phyloP scores from a whole-genome alignment of 805 yeast genomes.

The Lachancea thermotolerans region DNA sequence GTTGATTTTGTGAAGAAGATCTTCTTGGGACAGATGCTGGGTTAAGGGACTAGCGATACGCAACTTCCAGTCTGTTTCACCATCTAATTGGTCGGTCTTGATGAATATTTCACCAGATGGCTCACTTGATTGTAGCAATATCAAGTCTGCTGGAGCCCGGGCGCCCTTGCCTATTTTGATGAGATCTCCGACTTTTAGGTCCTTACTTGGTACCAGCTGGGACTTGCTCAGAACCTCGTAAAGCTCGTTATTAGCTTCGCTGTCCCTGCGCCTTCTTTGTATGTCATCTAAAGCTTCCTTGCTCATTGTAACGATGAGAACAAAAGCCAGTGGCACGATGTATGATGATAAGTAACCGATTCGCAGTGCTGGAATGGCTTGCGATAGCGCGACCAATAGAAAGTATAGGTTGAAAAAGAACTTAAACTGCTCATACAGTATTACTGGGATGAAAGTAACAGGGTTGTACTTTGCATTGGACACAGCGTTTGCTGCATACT shows the following conservation, averaged over 20 bases:
- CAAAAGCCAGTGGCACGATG: conserved; percentile 91
- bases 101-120: conserved; percentile 81
- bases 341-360: conserved; percentile 92
- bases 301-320: conserved; percentile 83
- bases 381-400: conserved; percentile 87
- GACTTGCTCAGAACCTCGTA: conserved; percentile 60
- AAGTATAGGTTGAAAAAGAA: conserved; percentile 93
- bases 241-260: conserved; percentile 76
- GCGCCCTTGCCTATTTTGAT: conserved; percentile 71
- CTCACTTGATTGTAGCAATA: conserved; percentile 78
- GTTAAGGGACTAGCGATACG: conserved; percentile 71
- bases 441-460: conserved; percentile 77
- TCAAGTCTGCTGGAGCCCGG: conserved; percentile 90
- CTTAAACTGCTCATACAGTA: conserved; percentile 92
- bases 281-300: conserved; percentile 95
- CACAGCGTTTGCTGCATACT: conserved; percentile 64
- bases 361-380: conserved; percentile 78
- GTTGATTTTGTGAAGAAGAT: conserved; percentile 42
- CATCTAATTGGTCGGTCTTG: conserved; percentile 96
- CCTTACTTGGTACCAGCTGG: conserved; percentile 45
- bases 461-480: conserved; percentile 94
- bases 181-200: conserved; percentile 79
- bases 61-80: conserved; percentile 98
- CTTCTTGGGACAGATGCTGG: conserved; percentile 50
- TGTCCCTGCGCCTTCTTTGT: conserved; percentile 81